Conservation (phyloP, 345 rosid genomes). For the Ceriops decandra region DNA sequence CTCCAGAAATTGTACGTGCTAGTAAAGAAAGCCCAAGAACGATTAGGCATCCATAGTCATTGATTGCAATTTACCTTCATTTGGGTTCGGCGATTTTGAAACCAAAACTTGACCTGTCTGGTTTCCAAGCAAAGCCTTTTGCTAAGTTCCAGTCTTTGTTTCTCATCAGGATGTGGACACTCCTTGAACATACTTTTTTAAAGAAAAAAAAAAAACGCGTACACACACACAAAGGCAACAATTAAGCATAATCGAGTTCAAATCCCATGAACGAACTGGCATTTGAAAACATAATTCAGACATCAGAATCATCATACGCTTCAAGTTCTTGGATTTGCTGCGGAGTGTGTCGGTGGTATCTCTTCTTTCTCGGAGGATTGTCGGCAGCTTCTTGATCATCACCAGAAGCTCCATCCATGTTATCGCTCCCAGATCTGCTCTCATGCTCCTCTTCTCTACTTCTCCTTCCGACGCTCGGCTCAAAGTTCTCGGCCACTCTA, state of each 20-base stretch:
- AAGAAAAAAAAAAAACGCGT: not conserved
- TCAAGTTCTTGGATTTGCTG: constrained; percentile 99
- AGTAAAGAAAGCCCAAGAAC: not conserved
- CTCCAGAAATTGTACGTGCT: not conserved
- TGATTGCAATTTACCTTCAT: constrained; percentile 61
- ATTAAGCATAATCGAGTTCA: no score
- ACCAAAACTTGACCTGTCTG: constrained; percentile 96
- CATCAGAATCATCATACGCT: constrained; percentile 44
- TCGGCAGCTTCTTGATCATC: constrained; percentile 91
- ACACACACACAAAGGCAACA: no score
- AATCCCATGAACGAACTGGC: no score
- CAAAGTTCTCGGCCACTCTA: constrained; percentile 19
- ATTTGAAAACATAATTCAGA: not conserved
- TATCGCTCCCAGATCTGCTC: constrained; percentile 98
- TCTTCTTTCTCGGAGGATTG: constrained; percentile 81
- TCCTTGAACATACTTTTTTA: constrained; percentile 64
- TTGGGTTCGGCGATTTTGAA: constrained; percentile 94
- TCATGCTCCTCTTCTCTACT: constrained; percentile 33
- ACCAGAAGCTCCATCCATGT: constrained; percentile 89
- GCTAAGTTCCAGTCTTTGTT: constrained; percentile 79
- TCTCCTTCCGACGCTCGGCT: constrained; percentile 15
- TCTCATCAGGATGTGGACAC: constrained; percentile 97
- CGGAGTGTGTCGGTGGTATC: constrained; percentile 99
- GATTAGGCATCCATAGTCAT: not conserved
- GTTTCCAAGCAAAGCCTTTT: constrained; percentile 76